Conservation (phyloP, 2,329 filamentous ascomycete species). For the Alternaria sp. region DNA sequence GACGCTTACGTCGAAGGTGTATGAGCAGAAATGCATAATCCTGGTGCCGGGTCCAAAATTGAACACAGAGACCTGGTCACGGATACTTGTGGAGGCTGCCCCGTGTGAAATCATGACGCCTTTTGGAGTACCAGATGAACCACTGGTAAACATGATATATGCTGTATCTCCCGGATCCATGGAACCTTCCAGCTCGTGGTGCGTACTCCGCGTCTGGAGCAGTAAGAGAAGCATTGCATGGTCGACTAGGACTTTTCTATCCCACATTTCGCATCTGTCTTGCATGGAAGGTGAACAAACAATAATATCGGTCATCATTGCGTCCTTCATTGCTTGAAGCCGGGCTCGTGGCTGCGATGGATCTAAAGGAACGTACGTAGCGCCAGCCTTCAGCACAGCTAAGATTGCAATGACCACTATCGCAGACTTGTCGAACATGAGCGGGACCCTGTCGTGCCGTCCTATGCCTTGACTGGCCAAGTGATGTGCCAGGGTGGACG, state of each 20-base stretch:
- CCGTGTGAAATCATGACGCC: conserved; percentile 70
- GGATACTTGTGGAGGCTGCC: conserved; percentile 52
- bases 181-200: not conserved
- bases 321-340: not conserved
- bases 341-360: not conserved
- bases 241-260: not conserved
- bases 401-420: not conserved
- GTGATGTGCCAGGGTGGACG: not conserved
- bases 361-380: not conserved
- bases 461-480: not conserved
- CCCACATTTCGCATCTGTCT: not conserved
- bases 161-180: conserved; percentile 43
- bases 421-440: not conserved
- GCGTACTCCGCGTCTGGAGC: not conserved
- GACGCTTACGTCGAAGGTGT: not conserved
- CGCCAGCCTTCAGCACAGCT: conserved; percentile 3
- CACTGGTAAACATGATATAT: conserved; percentile 66
- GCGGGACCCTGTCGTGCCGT: not conserved
- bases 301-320: not conserved
- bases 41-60: not conserved
- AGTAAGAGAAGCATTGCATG: not conserved
- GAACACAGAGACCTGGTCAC: not conserved
- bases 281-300: not conserved
- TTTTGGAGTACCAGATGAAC: conserved; percentile 56
- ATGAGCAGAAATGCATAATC: not conserved